Evolutionary conservation across 2,329 filamentous ascomycete genomes (phyloP).

Genomic region (Geoglossum cookeanum): DNA sequence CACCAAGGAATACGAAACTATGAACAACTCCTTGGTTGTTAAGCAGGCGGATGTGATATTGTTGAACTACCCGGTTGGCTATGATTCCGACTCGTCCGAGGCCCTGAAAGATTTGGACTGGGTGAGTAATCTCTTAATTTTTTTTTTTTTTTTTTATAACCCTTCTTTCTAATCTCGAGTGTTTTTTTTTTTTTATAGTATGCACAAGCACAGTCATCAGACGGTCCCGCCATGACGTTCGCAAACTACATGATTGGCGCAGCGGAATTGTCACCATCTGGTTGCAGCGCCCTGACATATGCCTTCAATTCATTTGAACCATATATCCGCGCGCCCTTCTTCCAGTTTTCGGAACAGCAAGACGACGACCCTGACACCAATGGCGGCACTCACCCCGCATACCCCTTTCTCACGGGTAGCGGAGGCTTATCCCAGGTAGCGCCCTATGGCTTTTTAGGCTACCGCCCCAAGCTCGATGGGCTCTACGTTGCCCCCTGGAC

Average conservation of each 20-base stretch:
- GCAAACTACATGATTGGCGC: conserved; percentile 49
- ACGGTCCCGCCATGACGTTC: conserved; percentile 57
- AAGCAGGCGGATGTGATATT: conserved; percentile 56
- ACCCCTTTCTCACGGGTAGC: conserved; percentile 51
- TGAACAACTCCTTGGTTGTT: conserved; percentile 46
- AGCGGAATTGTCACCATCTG: conserved; percentile 43
- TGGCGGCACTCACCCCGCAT: conserved; percentile 48
- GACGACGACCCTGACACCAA: conserved; percentile 40
- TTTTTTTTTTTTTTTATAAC: too few relatives aligned
- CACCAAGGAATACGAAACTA: conserved; percentile 42
- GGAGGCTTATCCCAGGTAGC: conserved; percentile 49
- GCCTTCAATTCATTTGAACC: conserved; percentile 42
- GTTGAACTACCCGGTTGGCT: conserved; percentile 44
- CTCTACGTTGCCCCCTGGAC: conserved; percentile 45
- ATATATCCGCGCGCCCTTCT: conserved; percentile 47
- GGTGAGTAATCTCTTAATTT: conserved; percentile 16
- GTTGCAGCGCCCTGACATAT: conserved; percentile 51
- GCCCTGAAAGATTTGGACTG: conserved; percentile 43
- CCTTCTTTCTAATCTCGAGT: too few relatives aligned
- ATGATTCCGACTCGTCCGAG: conserved; percentile 29
- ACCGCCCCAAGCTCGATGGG: conserved; percentile 38
- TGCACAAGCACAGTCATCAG: conserved; percentile 44
- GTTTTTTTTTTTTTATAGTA: conserved; percentile 24
- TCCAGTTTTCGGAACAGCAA: conserved; percentile 51
- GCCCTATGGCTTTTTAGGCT: conserved; percentile 47